phyloP scores from a whole-genome alignment of 2,329 filamentous ascomycete genomes.

The Aspergillus texensis region DNA sequence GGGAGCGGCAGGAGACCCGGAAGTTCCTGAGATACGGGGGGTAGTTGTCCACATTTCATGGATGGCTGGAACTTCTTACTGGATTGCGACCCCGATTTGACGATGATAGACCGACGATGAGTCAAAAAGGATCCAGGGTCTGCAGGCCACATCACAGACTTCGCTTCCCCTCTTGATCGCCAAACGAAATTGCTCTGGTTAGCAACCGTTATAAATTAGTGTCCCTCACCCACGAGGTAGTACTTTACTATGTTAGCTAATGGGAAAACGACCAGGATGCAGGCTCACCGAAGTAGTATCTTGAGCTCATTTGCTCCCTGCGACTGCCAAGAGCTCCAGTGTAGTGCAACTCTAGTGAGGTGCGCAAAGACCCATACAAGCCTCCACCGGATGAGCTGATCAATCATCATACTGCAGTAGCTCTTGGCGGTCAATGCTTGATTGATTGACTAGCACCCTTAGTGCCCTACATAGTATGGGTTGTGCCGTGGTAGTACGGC shows the following conservation, averaged over 20 bases:
- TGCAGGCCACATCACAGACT: conserved; percentile 15
- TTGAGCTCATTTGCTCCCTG: background rate
- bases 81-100: conserved; percentile 8
- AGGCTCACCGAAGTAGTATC: conserved; percentile 3
- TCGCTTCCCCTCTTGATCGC: conserved; percentile 20
- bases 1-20: conserved; percentile 18
- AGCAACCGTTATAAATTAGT: conserved; percentile 4
- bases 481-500: background rate
- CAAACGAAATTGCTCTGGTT: conserved; percentile 2
- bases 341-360: background rate
- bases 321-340: background rate
- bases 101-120: conserved; percentile 11
- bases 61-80: conserved; percentile 7
- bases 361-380: background rate
- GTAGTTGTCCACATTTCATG: background rate
- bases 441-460: conserved; percentile 7
- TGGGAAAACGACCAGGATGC: background rate
- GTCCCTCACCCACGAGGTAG: background rate
- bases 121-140: conserved; percentile 7
- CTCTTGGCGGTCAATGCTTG: conserved; percentile 22
- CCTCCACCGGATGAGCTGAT: conserved; percentile 9
- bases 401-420: conserved; percentile 11
- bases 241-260: background rate
- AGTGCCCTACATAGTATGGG: conserved; percentile 1
- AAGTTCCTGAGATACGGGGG: conserved; percentile 3